Evolutionary conservation across 208 protist species (phyloP).

Genomic region (Acanthamoeba culbertsoni): DNA sequence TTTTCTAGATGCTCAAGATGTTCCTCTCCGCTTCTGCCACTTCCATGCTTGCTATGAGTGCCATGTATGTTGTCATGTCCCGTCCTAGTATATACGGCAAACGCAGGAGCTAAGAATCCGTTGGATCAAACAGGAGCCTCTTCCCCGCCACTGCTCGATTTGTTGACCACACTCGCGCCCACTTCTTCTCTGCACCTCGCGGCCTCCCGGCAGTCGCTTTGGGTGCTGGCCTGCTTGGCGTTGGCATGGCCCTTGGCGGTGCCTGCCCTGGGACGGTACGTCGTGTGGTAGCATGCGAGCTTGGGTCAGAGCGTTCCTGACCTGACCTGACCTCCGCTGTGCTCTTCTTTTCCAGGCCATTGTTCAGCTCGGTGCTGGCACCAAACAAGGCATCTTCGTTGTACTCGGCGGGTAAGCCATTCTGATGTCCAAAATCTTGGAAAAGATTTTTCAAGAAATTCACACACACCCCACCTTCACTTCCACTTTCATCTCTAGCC

Average conservation of each 20-base stretch:
- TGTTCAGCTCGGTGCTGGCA: not conserved
- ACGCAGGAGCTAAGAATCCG: not conserved
- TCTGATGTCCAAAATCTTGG: too few relatives aligned
- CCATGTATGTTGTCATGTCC: not conserved
- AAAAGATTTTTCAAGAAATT: too few relatives aligned
- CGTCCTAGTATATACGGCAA: not conserved
- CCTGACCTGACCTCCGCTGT: not conserved
- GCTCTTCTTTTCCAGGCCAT: not conserved
- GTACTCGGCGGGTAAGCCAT: not conserved
- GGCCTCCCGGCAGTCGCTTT: not conserved
- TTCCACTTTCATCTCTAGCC: not conserved
- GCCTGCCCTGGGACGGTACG: conserved; percentile 17
- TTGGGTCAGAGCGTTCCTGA: too few relatives aligned
- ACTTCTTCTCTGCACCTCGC: not conserved
- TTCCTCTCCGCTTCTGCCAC: not conserved
- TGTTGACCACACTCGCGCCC: not conserved
- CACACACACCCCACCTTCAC: not conserved
- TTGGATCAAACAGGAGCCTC: not conserved
- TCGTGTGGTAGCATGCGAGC: too few relatives aligned
- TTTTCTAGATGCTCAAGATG: conserved; percentile 34
- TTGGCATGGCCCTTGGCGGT: not conserved
- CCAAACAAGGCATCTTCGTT: not conserved
- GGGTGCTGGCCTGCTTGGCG: not conserved
- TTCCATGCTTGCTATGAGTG: not conserved
- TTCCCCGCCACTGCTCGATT: not conserved